Conservation (phyloP, 2,329 filamentous ascomycete genomes). For the Cladophialophora bantiana region DNA sequence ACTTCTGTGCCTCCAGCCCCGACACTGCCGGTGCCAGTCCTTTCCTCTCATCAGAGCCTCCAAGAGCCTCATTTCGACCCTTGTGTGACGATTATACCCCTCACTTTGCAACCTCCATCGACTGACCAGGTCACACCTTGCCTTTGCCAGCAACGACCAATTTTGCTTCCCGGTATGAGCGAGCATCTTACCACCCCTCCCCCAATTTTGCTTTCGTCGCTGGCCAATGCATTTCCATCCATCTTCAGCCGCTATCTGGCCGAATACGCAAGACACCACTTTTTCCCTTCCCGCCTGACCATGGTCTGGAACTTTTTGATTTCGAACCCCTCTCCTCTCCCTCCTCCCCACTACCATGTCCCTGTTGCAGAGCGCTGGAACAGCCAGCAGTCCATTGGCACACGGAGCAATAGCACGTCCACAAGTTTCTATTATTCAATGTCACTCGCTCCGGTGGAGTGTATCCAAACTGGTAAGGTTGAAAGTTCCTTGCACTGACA, state of each 20-base stretch:
- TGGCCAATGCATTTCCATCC: constrained; percentile 1
- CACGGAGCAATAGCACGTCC: constrained; percentile 1
- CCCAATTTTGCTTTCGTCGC: constrained; percentile 1
- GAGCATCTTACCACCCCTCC: constrained; percentile 2
- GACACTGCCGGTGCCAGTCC: background rate
- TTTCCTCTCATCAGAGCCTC: background rate
- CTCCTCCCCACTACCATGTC: background rate
- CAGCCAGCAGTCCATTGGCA: background rate
- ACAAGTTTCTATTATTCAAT: background rate
- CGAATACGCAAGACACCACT: constrained; percentile 3
- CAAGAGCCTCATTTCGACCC: constrained; percentile 1
- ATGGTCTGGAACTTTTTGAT: constrained; percentile 3
- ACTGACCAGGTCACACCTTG: background rate
- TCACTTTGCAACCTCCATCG: background rate
- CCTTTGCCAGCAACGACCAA: background rate
- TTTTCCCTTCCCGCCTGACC: background rate
- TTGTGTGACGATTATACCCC: constrained; percentile 5
- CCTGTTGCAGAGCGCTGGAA: background rate
- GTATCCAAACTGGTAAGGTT: background rate
- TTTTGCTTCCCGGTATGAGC: background rate
- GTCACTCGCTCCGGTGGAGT: background rate
- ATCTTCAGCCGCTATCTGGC: background rate
- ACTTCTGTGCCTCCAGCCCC: background rate
- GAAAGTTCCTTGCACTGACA: background rate
- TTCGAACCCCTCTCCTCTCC: background rate